phyloP scores from a whole-genome alignment of 2,329 filamentous ascomycete species.

The Blumeriella jaapii region DNA sequence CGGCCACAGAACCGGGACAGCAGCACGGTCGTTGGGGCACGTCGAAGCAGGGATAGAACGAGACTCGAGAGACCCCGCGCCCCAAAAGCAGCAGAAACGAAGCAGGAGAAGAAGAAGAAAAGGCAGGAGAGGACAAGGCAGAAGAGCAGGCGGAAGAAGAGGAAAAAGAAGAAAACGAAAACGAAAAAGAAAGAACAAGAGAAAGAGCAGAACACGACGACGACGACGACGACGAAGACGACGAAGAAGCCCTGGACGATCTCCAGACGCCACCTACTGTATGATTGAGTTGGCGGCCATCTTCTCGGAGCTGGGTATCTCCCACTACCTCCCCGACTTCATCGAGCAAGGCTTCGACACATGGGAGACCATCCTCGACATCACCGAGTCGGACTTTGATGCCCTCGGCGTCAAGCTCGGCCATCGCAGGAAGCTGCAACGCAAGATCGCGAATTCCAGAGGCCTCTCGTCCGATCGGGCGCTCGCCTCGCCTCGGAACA shows the following conservation, averaged over 20 bases:
- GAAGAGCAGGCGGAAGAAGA: no score
- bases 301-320: conserved; percentile 65
- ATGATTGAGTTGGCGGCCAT: conserved; percentile 47
- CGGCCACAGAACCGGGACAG: no score
- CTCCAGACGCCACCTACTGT: conserved; percentile 27
- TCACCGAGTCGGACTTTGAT: conserved; percentile 73
- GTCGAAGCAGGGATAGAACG: not conserved
- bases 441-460: conserved; percentile 65
- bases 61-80: not conserved
- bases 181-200: not conserved
- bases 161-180: not conserved
- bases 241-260: conserved; percentile 21
- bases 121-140: not conserved
- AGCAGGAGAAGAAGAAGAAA: not conserved
- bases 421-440: conserved; percentile 75
- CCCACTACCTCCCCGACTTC: conserved; percentile 64
- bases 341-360: conserved; percentile 73
- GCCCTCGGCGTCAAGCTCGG: conserved; percentile 67
- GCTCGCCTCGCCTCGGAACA: conserved; percentile 27
- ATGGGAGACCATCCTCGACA: conserved; percentile 74
- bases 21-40: no score
- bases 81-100: not conserved
- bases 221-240: not conserved
- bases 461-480: conserved; percentile 37
- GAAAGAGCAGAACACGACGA: not conserved